These are phyloP conservation scores for Cardiospermum halicacabum DNA, from an alignment of 345 rosid genomes.

Conservation along the genomic window DNA sequence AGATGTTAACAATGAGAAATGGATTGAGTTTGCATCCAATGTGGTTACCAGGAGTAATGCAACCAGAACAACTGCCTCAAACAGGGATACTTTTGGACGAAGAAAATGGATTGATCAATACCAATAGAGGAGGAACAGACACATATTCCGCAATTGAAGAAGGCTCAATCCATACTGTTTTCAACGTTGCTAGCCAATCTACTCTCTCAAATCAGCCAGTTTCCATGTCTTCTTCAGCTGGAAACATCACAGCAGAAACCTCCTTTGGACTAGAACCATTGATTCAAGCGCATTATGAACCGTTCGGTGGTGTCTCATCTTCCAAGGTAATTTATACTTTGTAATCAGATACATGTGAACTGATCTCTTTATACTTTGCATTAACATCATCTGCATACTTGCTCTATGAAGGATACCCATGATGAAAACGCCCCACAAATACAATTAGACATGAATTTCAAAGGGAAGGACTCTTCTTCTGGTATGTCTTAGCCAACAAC, in stretches of 20 bases:
- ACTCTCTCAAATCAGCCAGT: constrained; percentile 27
- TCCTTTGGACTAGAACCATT: constrained; percentile 34
- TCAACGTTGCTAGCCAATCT: constrained; percentile 26
- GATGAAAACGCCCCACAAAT: constrained; percentile 28
- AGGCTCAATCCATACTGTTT: constrained; percentile 20
- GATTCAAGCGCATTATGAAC: constrained; percentile 31
- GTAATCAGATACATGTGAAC: constrained; percentile 7
- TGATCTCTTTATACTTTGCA: neutral
- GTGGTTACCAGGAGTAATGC: constrained; percentile 46
- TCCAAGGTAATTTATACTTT: constrained; percentile 45
- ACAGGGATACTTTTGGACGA: constrained; percentile 36
- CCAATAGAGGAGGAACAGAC: constrained; percentile 25
- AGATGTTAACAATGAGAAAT: constrained; percentile 61
- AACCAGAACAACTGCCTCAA: constrained; percentile 36
- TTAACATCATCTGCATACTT: constrained; percentile 1
- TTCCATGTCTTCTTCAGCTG: constrained; percentile 22
- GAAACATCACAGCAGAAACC: constrained; percentile 22
- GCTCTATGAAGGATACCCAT: constrained; percentile 34
- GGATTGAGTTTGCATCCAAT: constrained; percentile 49
- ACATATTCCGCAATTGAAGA: constrained; percentile 36
- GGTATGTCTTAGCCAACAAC: constrained; percentile 32
- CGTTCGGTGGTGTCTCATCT: constrained; percentile 29
- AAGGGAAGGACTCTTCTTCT: constrained; percentile 31
- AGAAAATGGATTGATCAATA: constrained; percentile 29
- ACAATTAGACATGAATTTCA: constrained; percentile 27